These are phyloP conservation scores for Pseudocercospora macadamiae DNA, from an alignment of 2,329 filamentous ascomycete genomes.

Conservation along the genomic window DNA sequence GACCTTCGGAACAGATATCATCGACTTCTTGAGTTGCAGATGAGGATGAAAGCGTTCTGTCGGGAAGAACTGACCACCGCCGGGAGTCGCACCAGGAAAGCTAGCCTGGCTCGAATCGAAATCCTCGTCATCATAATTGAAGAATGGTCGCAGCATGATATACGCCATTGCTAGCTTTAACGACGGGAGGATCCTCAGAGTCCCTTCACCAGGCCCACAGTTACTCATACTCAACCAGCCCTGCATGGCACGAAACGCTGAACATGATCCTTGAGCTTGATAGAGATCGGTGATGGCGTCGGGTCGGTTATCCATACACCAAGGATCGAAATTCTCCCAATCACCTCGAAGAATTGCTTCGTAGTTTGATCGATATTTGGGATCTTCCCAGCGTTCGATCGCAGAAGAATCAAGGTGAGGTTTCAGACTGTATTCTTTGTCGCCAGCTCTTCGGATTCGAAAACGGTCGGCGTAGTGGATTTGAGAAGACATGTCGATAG, in stretches of 20 bases:
- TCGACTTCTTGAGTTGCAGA: neutral
- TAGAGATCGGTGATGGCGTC: slow-evolving; percentile 13
- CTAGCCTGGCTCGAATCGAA: neutral
- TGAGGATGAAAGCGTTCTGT: slow-evolving; percentile 9
- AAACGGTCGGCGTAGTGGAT: slow-evolving; percentile 15
- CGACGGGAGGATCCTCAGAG: slow-evolving; percentile 3
- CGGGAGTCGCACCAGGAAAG: slow-evolving; percentile 11
- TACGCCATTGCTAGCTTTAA: slow-evolving; percentile 14
- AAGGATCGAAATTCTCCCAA: slow-evolving; percentile 17
- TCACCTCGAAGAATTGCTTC: slow-evolving; percentile 10
- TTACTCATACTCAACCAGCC: slow-evolving; percentile 12
- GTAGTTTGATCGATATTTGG: slow-evolving; percentile 16
- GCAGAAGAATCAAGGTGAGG: slow-evolving; percentile 15
- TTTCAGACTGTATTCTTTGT: slow-evolving; percentile 15
- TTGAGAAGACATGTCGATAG: slow-evolving; percentile 16
- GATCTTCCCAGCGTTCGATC: slow-evolving; percentile 19
- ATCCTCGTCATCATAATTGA: slow-evolving; percentile 1
- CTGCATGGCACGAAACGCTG: slow-evolving; percentile 13
- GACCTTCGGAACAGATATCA: slow-evolving; percentile 15
- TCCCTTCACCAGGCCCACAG: slow-evolving; percentile 12
- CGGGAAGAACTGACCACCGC: slow-evolving; percentile 11
- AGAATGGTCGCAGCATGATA: slow-evolving; percentile 17
- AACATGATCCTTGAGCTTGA: slow-evolving; percentile 16
- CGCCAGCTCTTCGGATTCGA: slow-evolving; percentile 14
- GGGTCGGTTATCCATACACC: slow-evolving; percentile 13